Conservation (phyloP, 345 rosid genomes). For the Linum lewisii region DNA sequence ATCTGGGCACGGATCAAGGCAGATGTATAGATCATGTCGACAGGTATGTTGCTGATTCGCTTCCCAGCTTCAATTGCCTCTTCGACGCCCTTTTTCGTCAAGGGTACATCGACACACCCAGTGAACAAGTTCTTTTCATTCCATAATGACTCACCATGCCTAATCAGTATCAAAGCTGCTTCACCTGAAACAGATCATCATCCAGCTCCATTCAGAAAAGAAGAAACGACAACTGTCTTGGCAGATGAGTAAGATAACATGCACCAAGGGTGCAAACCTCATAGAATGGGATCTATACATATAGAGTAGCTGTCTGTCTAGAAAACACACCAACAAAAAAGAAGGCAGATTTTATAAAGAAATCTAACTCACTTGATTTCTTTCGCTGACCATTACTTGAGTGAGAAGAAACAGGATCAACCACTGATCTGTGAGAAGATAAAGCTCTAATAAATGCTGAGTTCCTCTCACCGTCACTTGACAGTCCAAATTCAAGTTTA, state of each 20-base stretch:
- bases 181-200: constrained; percentile 40
- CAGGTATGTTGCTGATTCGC: constrained; percentile 89
- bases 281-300: not conserved
- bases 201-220: constrained; percentile 6
- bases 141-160: constrained; percentile 99
- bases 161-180: constrained; percentile 72
- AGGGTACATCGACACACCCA: constrained; percentile 94
- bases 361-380: constrained; percentile 48
- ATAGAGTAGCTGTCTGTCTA: not conserved
- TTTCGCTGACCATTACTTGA: constrained; percentile 33
- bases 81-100: constrained; percentile 82
- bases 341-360: not conserved
- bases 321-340: not conserved
- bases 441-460: constrained; percentile 35
- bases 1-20: constrained; percentile 93
- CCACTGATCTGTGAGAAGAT: constrained; percentile 44
- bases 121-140: constrained; percentile 96
- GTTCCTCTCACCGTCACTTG: constrained; percentile 21
- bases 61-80: constrained; percentile 99
- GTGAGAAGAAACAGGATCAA: constrained; percentile 46
- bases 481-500: constrained; percentile 23
- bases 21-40: constrained; percentile 86
- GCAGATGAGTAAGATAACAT: not conserved
- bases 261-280: not conserved
- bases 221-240: not conserved